A percentile compares a stretch with the other conserved stretches of the same genome.
Evolutionary conservation across 352 stramenopile species (phyloP).

Genomic region (Phytophthora tubulina): DNA sequence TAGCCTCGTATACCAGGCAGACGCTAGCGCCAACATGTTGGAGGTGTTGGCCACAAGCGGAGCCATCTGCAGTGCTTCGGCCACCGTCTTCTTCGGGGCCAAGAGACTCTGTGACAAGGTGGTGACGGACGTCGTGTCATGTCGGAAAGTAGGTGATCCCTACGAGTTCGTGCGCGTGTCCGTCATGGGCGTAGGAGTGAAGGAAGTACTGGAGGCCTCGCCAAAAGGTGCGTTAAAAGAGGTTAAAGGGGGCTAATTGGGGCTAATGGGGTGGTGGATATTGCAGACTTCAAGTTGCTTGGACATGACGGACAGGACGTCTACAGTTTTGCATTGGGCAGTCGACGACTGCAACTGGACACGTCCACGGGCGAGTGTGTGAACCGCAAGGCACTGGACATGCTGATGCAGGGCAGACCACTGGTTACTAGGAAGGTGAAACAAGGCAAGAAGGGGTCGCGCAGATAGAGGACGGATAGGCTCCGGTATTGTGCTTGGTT

Average conservation of each 20-base stretch:
- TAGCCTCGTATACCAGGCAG: slow-evolving; percentile 70
- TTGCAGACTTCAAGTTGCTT: slow-evolving; percentile 66
- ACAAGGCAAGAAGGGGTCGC: slow-evolving; percentile 66
- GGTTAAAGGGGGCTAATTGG: neutral
- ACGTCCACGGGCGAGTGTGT: slow-evolving; percentile 58
- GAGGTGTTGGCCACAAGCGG: slow-evolving; percentile 62
- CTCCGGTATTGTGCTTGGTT: neutral
- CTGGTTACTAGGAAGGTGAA: slow-evolving; percentile 73
- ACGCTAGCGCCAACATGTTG: slow-evolving; percentile 54
- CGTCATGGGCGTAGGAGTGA: slow-evolving; percentile 53
- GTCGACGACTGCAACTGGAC: slow-evolving; percentile 64
- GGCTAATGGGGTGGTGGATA: slow-evolving; percentile 16
- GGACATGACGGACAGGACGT: slow-evolving; percentile 58
- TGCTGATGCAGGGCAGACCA: slow-evolving; percentile 76
- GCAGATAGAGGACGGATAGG: slow-evolving; percentile 22
- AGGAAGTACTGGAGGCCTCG: slow-evolving; percentile 57
- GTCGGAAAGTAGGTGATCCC: slow-evolving; percentile 66
- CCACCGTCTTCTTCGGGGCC: slow-evolving; percentile 73
- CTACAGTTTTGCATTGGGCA: slow-evolving; percentile 72
- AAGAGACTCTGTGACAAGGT: slow-evolving; percentile 78
- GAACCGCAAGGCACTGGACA: slow-evolving; percentile 74
- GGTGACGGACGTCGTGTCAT: slow-evolving; percentile 79
- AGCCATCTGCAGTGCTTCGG: slow-evolving; percentile 73
- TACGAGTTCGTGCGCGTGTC: slow-evolving; percentile 70
- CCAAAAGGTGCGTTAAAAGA: slow-evolving; percentile 48